phyloP scores from a whole-genome alignment of 768 basidiomycete species.

The Amanita jacksonii region DNA sequence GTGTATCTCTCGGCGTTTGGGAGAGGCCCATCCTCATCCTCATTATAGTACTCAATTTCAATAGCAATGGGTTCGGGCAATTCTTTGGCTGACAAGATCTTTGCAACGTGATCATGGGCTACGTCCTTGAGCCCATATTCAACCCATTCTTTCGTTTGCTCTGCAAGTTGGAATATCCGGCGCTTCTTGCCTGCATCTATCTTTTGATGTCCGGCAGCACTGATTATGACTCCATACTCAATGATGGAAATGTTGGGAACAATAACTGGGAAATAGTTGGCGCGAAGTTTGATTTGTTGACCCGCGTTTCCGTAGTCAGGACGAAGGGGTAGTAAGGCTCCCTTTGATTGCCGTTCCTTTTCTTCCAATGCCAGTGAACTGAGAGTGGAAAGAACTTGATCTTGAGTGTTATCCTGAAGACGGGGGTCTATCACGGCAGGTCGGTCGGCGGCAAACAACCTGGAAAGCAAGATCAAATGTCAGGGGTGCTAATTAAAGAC shows the following conservation, averaged over 20 bases:
- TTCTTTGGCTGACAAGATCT: conserved; percentile 36
- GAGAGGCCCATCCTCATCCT: conserved; percentile 40
- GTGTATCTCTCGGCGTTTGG: conserved; percentile 35
- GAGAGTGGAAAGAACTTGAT: conserved; percentile 31
- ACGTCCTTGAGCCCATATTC: conserved; percentile 38
- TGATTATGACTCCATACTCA: conserved; percentile 55
- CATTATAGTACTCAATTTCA: conserved; percentile 36
- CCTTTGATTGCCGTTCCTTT: conserved; percentile 16
- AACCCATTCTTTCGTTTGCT: conserved; percentile 39
- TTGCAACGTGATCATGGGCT: conserved; percentile 48
- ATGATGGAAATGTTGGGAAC: conserved; percentile 38
- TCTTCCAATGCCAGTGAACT: conserved; percentile 21
- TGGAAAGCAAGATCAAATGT: conserved; percentile 11
- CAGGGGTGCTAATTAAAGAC: conserved; percentile 4
- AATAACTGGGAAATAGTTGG: conserved; percentile 61
- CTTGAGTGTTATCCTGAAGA: conserved; percentile 29
- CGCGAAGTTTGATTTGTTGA: conserved; percentile 38
- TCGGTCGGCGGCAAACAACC: conserved; percentile 31
- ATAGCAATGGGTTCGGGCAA: conserved; percentile 38
- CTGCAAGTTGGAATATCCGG: conserved; percentile 57
- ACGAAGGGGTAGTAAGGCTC: conserved; percentile 38
- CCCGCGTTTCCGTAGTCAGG: conserved; percentile 50
- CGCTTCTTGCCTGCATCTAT: conserved; percentile 40
- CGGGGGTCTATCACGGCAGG: conserved; percentile 34
- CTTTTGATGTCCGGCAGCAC: conserved; percentile 38